Percentiles rank a stretch among this genome's conserved stretches.
phyloP scores from a whole-genome alignment of 2,329 filamentous ascomycete species.

The Paramyrothecium sp. region DNA sequence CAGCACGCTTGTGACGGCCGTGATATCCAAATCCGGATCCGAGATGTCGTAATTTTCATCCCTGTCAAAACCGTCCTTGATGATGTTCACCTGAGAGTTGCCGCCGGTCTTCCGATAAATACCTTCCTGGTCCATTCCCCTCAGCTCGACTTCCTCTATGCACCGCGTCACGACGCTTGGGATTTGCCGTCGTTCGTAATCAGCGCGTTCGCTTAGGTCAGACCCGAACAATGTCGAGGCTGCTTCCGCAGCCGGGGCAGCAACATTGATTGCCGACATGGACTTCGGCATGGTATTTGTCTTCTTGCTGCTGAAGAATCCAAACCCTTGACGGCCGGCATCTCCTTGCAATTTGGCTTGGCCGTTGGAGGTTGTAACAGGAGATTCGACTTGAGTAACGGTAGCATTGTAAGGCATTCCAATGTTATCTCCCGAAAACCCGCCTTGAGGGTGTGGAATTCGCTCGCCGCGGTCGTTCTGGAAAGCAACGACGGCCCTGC shows the following conservation, averaged over 20 bases:
- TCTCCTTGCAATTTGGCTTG: constrained; percentile 24
- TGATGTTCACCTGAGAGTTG: constrained; percentile 82
- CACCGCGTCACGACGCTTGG: constrained; percentile 89
- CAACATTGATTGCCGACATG: constrained; percentile 40
- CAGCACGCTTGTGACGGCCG: constrained; percentile 89
- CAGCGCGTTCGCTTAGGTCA: constrained; percentile 80
- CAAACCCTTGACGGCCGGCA: constrained; percentile 59
- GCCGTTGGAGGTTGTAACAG: constrained; percentile 22
- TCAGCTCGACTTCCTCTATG: constrained; percentile 92
- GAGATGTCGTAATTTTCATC: constrained; percentile 87
- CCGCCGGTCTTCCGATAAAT: constrained; percentile 98
- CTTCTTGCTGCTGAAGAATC: constrained; percentile 64
- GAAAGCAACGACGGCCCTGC: constrained; percentile 81
- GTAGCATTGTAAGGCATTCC: constrained; percentile 72
- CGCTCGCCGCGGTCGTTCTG: constrained; percentile 57
- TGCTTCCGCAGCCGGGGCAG: constrained; percentile 46
- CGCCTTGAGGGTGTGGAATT: constrained; percentile 38
- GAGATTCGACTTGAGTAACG: constrained; percentile 51
- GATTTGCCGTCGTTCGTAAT: constrained; percentile 85
- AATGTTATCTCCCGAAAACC: constrained; percentile 61
- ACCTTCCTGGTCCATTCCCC: constrained; percentile 96
- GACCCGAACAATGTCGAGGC: constrained; percentile 77
- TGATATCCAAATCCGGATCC: constrained; percentile 90
- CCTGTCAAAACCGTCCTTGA: constrained; percentile 89
- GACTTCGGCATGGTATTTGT: constrained; percentile 48